phyloP scores from a whole-genome alignment of 805 yeast species.

The Saccharomycopsis sp. region DNA sequence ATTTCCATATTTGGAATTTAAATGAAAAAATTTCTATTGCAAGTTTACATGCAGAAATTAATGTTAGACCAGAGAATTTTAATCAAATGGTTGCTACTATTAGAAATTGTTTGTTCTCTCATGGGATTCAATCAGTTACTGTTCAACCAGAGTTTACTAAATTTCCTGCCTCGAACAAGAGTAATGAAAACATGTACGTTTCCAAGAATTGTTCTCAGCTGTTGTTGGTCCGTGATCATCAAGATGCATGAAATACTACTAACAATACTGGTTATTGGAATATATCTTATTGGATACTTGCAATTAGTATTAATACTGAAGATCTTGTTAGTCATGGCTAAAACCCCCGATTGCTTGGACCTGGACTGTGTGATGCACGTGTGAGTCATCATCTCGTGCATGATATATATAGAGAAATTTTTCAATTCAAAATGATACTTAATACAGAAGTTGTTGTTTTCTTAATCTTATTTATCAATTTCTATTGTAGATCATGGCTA shows the following conservation, averaged over 20 bases:
- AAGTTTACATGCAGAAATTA: conserved; percentile 77
- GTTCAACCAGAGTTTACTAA: conserved; percentile 88
- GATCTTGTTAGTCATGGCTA: no score
- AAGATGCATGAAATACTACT: neutral
- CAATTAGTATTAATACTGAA: no score
- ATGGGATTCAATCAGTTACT: conserved; percentile 88
- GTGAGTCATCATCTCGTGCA: no score
- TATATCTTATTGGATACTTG: no score
- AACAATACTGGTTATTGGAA: no score
- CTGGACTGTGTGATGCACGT: no score
- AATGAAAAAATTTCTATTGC: conserved; percentile 85
- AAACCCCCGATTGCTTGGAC: no score
- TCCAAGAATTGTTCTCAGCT: neutral
- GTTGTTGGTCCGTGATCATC: neutral
- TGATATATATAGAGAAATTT: no score
- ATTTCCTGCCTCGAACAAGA: neutral
- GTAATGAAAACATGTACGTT: neutral
- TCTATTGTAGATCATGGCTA: no score
- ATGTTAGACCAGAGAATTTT: conserved; percentile 58
- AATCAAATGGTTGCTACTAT: conserved; percentile 66
- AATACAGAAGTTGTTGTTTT: no score
- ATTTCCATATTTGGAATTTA: conserved; percentile 93
- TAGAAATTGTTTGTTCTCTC: conserved; percentile 68
- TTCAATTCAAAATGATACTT: no score
- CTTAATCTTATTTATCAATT: no score